Base-by-base conservation (phyloP, 108 stramenopile genomes). In the Discostella stelligeroides region DNA sequence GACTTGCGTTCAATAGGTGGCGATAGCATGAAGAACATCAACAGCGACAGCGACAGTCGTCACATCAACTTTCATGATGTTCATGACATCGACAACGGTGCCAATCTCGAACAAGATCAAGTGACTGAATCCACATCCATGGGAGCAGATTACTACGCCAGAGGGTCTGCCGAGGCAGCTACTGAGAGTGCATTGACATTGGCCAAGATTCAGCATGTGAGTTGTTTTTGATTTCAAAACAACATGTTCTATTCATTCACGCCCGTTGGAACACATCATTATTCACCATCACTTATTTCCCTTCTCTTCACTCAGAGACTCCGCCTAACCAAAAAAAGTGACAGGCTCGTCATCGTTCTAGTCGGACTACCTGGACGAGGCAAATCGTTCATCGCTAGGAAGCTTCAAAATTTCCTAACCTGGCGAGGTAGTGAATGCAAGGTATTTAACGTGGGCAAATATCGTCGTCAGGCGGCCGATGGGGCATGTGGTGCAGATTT, bases 401-500 rank as follows among this genome's bases (percentile, higher is more conserved):
- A 97, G 60, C 72, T 97, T 9, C 66, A 87, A 30, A 82, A 77
- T 29, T 95, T 93, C 73, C 54, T 95, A 18, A 86, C 80, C 58
- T 97, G 96, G 96, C 67, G 86, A 9, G 93, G 93, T 14, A 64
- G 30, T 17, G 77, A 73, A 12, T 90, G 87, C 66, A 85, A 85
- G 54, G 90, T 94, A 17, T 97, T 97, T 66, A 97, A 97, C 60
- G 96, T 95, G 1, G 96, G 96, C 28, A 85, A 86, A 47, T 95
- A 97, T 67, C 89, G 96, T 10, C 86, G 96, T 4, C 60, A 84
- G 51, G 90, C 86, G 9, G 84, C 79, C 24, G 76, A 72, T n/a
- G 65, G 73, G 11, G 50, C 82, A 6, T 91, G 90, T 67, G 87
- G 81, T 74, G 94, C 94, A n/a, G 68, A 91, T 53, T 95, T 95